These are phyloP conservation scores for Crithidia mellificae DNA, from an alignment of 208 protist genomes.

Conservation along the genomic window DNA sequence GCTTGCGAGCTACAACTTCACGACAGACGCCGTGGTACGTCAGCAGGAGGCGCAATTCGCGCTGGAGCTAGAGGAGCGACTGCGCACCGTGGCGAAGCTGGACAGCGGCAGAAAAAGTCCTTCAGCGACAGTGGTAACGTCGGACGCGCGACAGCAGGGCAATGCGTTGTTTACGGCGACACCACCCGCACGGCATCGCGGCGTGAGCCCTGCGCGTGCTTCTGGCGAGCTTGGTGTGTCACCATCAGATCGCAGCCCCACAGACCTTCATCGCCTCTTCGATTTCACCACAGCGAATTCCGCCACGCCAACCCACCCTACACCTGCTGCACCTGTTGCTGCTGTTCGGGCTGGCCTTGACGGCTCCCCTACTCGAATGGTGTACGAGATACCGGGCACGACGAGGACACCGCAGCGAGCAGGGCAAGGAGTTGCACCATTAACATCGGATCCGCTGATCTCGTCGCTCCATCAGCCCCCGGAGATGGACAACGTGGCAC, in stretches of 20 bases:
- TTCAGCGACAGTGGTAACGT: too few species aligned
- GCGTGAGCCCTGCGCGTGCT: slow-evolving; percentile 8
- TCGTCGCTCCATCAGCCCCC: not conserved
- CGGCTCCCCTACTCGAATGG: not conserved
- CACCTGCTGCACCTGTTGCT: too few species aligned
- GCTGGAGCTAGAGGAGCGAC: slow-evolving; percentile 7
- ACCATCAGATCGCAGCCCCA: not conserved
- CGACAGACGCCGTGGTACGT: slow-evolving; percentile 44
- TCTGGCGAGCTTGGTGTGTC: not conserved
- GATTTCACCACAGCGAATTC: not conserved
- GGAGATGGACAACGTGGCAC: not conserved
- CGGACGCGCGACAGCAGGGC: too few species aligned
- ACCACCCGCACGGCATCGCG: not conserved
- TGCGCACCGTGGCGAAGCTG: not conserved
- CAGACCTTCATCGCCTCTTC: not conserved
- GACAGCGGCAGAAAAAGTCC: not conserved
- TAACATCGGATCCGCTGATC: not conserved
- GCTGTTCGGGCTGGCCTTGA: too few species aligned
- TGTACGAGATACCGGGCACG: slow-evolving; percentile 11
- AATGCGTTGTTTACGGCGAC: not conserved
- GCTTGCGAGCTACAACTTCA: slow-evolving; percentile 63
- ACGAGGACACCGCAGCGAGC: not conserved
- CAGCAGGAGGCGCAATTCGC: slow-evolving; percentile 20
- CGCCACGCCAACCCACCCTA: too few species aligned
- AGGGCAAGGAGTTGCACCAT: not conserved